Conservation (phyloP, 2,329 filamentous ascomycete genomes). For the Chrysoporthe deuterocubensis region DNA sequence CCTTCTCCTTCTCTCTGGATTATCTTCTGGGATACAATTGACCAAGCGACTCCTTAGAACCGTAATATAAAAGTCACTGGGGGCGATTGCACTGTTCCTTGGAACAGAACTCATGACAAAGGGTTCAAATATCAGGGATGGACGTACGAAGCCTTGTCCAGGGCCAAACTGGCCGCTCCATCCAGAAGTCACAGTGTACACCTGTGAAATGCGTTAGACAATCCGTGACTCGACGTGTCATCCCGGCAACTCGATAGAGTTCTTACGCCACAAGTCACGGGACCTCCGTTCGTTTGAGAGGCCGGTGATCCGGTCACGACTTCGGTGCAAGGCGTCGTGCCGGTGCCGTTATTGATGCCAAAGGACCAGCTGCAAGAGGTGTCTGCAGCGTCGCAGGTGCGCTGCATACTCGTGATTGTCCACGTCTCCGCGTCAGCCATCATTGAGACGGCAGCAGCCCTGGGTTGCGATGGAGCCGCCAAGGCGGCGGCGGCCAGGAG, state of each 20-base stretch:
- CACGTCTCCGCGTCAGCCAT: conserved; percentile 41
- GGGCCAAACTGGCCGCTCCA: conserved; percentile 61
- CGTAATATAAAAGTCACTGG: too few species aligned
- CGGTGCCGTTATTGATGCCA: conserved; percentile 42
- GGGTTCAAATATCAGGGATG: neutral
- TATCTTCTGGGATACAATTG: neutral
- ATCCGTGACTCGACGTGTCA: neutral
- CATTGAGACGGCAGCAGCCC: conserved; percentile 33
- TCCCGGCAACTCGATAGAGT: too few species aligned
- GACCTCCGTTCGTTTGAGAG: conserved; percentile 43
- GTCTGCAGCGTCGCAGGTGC: conserved; percentile 44
- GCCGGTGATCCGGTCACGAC: conserved; percentile 40
- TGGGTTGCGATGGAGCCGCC: conserved; percentile 34
- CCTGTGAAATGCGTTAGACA: neutral
- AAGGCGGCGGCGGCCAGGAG: conserved; percentile 34
- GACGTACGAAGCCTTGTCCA: conserved; percentile 49
- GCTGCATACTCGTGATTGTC: conserved; percentile 45
- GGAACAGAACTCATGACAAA: too few species aligned
- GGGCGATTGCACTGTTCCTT: too few species aligned
- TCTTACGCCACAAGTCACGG: conserved; percentile 45
- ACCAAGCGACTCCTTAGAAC: neutral
- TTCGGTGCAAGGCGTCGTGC: conserved; percentile 40
- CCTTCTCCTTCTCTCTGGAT: too few species aligned
- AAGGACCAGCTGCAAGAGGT: conserved; percentile 48
- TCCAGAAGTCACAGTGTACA: conserved; percentile 55